A percentile compares a stretch with the other conserved stretches of the same genome.
Evolutionary conservation across 2,329 filamentous ascomycete species (phyloP).

Genomic region (Teratosphaeria zuluensis): DNA sequence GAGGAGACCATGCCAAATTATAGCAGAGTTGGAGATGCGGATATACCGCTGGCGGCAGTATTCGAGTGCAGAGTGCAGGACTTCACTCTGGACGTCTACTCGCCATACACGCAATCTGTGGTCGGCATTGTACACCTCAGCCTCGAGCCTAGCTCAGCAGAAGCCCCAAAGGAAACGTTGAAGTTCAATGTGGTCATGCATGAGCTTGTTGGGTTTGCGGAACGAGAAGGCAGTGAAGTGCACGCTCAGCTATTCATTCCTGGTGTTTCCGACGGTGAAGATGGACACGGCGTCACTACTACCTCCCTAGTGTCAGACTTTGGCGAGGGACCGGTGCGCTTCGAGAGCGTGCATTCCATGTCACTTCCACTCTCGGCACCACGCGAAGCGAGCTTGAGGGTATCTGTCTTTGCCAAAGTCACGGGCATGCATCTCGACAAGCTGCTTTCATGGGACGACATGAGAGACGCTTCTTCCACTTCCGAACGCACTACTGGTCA

Average conservation of each 20-base stretch:
- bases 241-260: conserved; percentile 96
- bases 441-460: conserved; percentile 96
- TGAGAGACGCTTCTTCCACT: conserved; percentile 62
- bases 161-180: conserved; percentile 80
- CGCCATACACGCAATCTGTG: conserved; percentile 82
- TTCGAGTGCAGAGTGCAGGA: conserved; percentile 94
- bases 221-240: conserved; percentile 89
- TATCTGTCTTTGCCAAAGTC: conserved; percentile 85
- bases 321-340: conserved; percentile 82
- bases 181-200: conserved; percentile 99
- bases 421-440: conserved; percentile 94
- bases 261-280: conserved; percentile 61
- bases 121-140: conserved; percentile 86
- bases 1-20: conserved; percentile 88
- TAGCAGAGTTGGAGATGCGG: conserved; percentile 83
- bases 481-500: conserved; percentile 28
- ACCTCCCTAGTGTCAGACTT: conserved; percentile 92
- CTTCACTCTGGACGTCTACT: conserved; percentile 81
- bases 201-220: conserved; percentile 86
- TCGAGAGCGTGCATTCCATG: conserved; percentile 98
- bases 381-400: conserved; percentile 64
- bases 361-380: conserved; percentile 75
- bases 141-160: conserved; percentile 83
- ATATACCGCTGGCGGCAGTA: conserved; percentile 84
- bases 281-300: conserved; percentile 78